Evolutionary conservation across 2,329 filamentous ascomycete species (phyloP).

Genomic region (Orbilia oligospora): DNA sequence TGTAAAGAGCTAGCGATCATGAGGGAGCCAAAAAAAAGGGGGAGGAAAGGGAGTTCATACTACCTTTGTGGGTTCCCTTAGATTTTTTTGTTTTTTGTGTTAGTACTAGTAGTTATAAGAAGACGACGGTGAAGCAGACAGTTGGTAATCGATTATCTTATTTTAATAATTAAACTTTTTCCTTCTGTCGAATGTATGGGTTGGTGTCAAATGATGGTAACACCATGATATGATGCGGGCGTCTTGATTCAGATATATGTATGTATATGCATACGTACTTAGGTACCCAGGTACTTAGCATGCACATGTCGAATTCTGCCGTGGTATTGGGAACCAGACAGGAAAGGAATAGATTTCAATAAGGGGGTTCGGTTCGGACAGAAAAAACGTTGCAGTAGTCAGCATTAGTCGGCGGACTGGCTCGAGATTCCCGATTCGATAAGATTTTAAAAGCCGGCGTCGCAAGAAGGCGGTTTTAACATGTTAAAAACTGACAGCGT

Average conservation of each 20-base stretch:
- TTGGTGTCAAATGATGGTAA: constrained; percentile 5
- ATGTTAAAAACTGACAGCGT: not conserved
- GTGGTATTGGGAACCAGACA: constrained; percentile 26
- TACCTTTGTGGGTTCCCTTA: constrained; percentile 20
- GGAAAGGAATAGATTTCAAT: not conserved
- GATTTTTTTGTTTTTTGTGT: too few species aligned
- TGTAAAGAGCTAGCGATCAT: too few species aligned
- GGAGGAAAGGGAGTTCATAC: not conserved
- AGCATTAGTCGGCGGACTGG: constrained; percentile 15
- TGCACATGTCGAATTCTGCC: constrained; percentile 7
- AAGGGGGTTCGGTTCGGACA: not conserved
- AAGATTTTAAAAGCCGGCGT: constrained; percentile 18
- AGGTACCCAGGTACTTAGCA: too few species aligned
- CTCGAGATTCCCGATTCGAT: constrained; percentile 44
- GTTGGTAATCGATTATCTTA: constrained; percentile 12
- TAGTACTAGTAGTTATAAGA: too few species aligned
- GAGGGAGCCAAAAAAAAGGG: too few species aligned
- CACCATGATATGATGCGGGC: constrained; percentile 1
- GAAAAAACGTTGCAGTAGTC: constrained; percentile 3
- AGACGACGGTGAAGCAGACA: not conserved
- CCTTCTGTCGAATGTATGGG: too few species aligned
- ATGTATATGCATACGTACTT: too few species aligned
- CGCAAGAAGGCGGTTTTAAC: constrained; percentile 34
- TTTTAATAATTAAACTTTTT: too few species aligned
- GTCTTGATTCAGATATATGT: not conserved